Percentiles rank a stretch among this genome's conserved stretches.
These are phyloP conservation scores for Thielaviopsis populi DNA, from an alignment of 2,329 filamentous ascomycete species.

Conservation along the genomic window DNA sequence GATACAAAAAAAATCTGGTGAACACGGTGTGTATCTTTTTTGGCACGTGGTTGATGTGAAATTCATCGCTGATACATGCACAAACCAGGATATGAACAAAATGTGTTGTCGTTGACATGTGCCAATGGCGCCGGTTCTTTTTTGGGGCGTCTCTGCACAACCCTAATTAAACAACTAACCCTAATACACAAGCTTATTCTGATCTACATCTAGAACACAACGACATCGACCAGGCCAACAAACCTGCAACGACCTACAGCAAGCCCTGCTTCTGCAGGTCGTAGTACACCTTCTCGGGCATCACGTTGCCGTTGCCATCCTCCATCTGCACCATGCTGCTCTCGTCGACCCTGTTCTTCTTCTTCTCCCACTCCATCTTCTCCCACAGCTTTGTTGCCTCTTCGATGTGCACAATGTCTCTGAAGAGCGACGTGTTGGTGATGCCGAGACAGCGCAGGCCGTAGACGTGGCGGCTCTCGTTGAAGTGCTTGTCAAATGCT, in stretches of 20 bases:
- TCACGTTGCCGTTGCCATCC: constrained; percentile 91
- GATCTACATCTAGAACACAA: constrained; percentile 4
- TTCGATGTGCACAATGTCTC: constrained; percentile 85
- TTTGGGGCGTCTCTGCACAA: not conserved
- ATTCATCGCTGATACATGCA: not conserved
- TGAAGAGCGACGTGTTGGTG: constrained; percentile 76
- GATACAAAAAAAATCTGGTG: no score
- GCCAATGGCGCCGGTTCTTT: not conserved
- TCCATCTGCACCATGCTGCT: constrained; percentile 96
- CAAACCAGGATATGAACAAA: not conserved
- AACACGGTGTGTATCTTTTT: not conserved
- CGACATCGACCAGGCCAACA: no score
- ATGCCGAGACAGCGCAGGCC: constrained; percentile 89
- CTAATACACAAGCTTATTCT: constrained; percentile 5
- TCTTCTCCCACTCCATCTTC: constrained; percentile 77
- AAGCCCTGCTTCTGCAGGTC: constrained; percentile 88
- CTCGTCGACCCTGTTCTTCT: constrained; percentile 57
- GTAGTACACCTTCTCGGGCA: constrained; percentile 97
- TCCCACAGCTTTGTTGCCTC: constrained; percentile 83
- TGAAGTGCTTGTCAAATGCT: constrained; percentile 97
- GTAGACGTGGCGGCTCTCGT: constrained; percentile 82
- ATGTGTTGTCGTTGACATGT: not conserved
- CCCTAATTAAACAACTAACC: constrained; percentile 10
- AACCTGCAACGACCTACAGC: constrained; percentile 34
- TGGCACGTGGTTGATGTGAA: not conserved